Conservation (phyloP, 441 rosid genomes). For the Bruguiera hainesii region DNA sequence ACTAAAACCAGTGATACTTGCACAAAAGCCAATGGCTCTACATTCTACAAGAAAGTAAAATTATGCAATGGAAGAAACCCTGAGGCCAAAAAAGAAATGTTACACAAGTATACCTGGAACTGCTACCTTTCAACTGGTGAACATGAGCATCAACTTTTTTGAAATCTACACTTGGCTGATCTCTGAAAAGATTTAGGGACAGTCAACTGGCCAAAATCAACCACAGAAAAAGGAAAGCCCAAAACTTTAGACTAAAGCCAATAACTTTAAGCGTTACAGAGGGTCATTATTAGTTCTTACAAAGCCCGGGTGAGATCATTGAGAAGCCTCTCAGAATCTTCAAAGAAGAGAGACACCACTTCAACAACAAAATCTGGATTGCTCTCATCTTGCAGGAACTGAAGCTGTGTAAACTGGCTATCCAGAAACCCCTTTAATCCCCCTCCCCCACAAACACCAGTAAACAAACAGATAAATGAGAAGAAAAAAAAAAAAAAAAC, state of each 20-base stretch:
- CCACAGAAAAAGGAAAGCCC: too few relatives aligned
- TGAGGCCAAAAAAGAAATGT: too few relatives aligned
- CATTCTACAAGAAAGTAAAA: neutral
- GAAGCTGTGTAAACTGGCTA: slow-evolving; percentile 81
- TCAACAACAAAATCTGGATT: slow-evolving; percentile 91
- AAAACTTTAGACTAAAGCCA: slow-evolving; percentile 1
- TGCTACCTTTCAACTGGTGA: slow-evolving; percentile 97
- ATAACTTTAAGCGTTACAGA: neutral
- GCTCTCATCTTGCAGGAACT: slow-evolving; percentile 91
- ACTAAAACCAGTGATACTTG: neutral
- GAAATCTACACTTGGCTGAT: slow-evolving; percentile 75
- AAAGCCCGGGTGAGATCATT: slow-evolving; percentile 70
- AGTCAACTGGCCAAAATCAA: neutral
- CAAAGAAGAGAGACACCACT: slow-evolving; percentile 85
- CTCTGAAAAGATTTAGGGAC: slow-evolving; percentile 32
- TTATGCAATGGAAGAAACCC: neutral
- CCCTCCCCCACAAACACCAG: neutral
- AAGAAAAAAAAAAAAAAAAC: neutral
- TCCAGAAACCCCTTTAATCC: slow-evolving; percentile 73
- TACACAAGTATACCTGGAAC: slow-evolving; percentile 60
- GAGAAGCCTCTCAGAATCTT: slow-evolving; percentile 85
- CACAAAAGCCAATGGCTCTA: slow-evolving; percentile 4
- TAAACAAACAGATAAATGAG: neutral
- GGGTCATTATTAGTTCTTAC: slow-evolving; percentile 33
- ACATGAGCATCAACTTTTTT: slow-evolving; percentile 81